Evolutionary conservation across 495 filamentous ascomycete genomes (phyloP), one percentile per base, ranked within the genome.

Genomic region (Daldinia bambusicola): DNA sequence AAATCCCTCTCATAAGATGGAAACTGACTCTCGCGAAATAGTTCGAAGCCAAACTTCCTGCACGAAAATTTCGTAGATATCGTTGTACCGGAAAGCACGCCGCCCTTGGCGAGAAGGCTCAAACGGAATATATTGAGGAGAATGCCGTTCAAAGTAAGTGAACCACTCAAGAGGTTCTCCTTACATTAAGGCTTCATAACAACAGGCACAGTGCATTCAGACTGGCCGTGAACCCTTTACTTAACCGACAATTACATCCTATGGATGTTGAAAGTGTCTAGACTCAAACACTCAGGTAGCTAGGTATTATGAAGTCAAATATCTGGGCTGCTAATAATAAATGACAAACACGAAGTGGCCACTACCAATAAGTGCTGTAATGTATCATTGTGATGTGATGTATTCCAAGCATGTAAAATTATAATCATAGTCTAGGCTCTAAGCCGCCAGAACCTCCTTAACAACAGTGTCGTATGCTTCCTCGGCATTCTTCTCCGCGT

Each of bases 401-500:
- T 18, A 18, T 13, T 1, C 1, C 26, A 22, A 13, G 18, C 18
- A 22, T 22, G 43, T 2, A 22, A 22, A 22, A 10, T 4, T 2
- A 48, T 48, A 3, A 26, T 26, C 26, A 26, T 26, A 22, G 18
- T 57, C 36, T 53, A 53, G 22, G 1, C 20, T 16, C 48, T 69
- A 63, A 31, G 48, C 67, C 18, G 61, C 61, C n/a, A 66, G 65
- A 20, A 74, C 13, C 30, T 66, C 67, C 32, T 67, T 72, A 53
- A 84, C 78, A 13, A 76, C 63, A 40, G 79, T 78, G 18, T 84
- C 83, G 68, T 85, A 87, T 14, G 77, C 78, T 58, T 87, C 85
- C 41, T 86, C 83, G 5, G 85, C 81, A 61, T 88, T 79, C 72
- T 81, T 84, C 79, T 87, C 86, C 0, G 85, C 81, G 58, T 89